Conservation (phyloP, 129 eudicot species). For the Flaveria trinervia region DNA sequence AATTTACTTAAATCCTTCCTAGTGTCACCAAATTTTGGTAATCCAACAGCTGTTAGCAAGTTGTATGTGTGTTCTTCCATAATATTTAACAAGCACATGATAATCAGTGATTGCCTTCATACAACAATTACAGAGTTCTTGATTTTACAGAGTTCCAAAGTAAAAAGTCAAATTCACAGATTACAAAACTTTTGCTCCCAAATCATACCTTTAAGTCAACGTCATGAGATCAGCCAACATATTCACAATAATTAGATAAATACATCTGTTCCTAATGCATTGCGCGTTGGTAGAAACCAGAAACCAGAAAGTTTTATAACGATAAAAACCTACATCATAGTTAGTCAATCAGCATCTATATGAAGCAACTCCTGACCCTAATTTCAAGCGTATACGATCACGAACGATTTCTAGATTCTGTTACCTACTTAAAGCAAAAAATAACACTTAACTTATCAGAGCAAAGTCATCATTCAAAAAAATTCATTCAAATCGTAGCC, state of each 20-base stretch:
- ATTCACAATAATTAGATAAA: background rate
- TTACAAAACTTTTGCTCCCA: too few relatives aligned
- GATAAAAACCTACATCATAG: constrained; percentile 9
- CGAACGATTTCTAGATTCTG: background rate
- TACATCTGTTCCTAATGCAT: background rate
- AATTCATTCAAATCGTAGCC: constrained; percentile 2
- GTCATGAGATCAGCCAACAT: too few relatives aligned
- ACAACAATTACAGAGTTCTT: constrained; percentile 6
- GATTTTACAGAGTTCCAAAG: background rate
- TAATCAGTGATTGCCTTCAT: background rate
- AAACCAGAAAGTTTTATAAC: background rate
- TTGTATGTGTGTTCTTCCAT: constrained; percentile 11
- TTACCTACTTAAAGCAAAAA: constrained; percentile 16
- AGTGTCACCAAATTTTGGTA: background rate
- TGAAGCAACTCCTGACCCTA: constrained; percentile 22
- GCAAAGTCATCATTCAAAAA: background rate
- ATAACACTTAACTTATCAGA: background rate
- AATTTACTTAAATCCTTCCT: background rate
- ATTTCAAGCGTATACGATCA: constrained; percentile 6
- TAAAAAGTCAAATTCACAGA: too few relatives aligned
- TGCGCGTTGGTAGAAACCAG: background rate
- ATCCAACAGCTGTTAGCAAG: background rate
- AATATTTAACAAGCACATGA: constrained; percentile 10
- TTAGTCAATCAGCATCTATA: background rate
- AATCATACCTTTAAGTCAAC: too few relatives aligned